phyloP scores from a whole-genome alignment of 2,329 filamentous ascomycete species.

The Tothia fuscella region DNA sequence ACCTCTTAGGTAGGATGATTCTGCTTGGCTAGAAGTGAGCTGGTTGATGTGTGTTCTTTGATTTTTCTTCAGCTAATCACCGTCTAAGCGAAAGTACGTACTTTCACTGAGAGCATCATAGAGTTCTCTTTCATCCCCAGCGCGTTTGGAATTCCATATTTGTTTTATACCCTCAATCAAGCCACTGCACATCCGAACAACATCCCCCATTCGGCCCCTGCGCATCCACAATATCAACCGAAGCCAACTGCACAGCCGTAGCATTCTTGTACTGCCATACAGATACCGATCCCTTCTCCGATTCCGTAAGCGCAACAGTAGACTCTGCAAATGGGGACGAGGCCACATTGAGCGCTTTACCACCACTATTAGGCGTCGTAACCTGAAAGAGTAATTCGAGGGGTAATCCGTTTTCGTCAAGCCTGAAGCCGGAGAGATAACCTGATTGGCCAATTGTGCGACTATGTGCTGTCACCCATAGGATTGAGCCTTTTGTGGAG shows the following conservation, averaged over 20 bases:
- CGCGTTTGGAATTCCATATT: no score
- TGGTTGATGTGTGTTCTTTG: no score
- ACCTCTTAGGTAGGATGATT: no score
- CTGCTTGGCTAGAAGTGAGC: no score
- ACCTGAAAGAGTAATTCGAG: slow-evolving; percentile 69
- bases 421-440: slow-evolving; percentile 69
- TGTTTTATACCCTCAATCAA: no score
- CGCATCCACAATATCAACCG: slow-evolving; percentile 2
- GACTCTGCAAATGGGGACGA: slow-evolving; percentile 1
- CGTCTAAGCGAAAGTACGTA: no score
- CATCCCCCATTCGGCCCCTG: slow-evolving; percentile 1
- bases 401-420: slow-evolving; percentile 49
- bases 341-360: slow-evolving; percentile 72
- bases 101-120: no score
- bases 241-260: not conserved
- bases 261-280: slow-evolving; percentile 1
- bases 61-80: no score
- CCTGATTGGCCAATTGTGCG: slow-evolving; percentile 66
- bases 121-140: no score
- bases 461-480: slow-evolving; percentile 71
- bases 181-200: slow-evolving; percentile 7
- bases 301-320: slow-evolving; percentile 5
- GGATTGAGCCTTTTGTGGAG: slow-evolving; percentile 55
- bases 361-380: slow-evolving; percentile 76
- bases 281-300: not conserved